Evolutionary conservation across 2,329 filamentous ascomycete genomes (phyloP), one percentile per base, ranked within the genome.

Genomic region (Trichoderma gracile): DNA sequence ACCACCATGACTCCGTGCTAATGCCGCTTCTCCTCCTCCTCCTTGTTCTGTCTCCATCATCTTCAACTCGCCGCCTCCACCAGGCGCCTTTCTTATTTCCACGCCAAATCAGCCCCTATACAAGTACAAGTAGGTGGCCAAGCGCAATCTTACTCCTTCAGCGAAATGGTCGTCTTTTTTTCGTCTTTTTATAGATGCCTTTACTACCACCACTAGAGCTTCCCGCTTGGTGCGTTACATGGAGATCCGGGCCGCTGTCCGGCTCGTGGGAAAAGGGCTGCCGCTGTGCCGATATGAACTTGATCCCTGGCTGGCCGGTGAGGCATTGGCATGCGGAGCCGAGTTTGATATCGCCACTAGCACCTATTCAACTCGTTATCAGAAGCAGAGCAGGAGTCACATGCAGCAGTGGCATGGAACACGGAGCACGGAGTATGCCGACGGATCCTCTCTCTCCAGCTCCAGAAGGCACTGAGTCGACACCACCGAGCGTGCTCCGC

Each of bases 251-350:
- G 30, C 33, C 46, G 46, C 57, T 59, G 45, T 21, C 55, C 45
- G 57, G 57, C 47, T 62, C 40, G 25, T 38, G 27, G 33, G 19
- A 46, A 19, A 47, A 2, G 15, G 33, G n/a, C 47, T 53, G 58
- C 49, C 58, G 58, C 33, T 46, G 53, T 54, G 54, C 59, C 59
- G 59, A 53, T 46, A 62, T 54, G 40, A 62, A 46, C 17, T 54
- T 19, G 4, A 2, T 9, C 59, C 58, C 57, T 54, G 49, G 25
- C 59, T 23, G 45, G 49, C 59, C 49, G 49, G 40, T 62, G 59
- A 62, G 59, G 53, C 59, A 45, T 46, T 38, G 43, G 25, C 33
- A 33, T 53, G 49, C 59, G 59, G 59, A 62, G 25, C 38, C 40
- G 14, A 40, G n/a, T 53, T 46, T 9, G 33, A 38, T 9, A 38